A percentile compares a stretch with the other conserved stretches of the same genome.
Evolutionary conservation across 495 filamentous ascomycete genomes (phyloP).

Genomic region (Haplographium delicatum): DNA sequence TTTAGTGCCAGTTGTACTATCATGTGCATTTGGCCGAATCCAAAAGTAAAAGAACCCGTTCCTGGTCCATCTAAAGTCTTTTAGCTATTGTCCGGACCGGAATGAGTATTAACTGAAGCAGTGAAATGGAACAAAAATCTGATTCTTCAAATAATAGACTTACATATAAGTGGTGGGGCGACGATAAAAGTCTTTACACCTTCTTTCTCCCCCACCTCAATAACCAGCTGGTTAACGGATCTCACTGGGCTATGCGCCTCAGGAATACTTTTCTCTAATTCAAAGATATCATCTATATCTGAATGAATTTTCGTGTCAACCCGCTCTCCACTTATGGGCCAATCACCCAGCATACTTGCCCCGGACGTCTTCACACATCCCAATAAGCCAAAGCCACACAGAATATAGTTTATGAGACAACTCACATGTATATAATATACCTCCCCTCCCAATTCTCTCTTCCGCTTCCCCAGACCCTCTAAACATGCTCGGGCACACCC

Average conservation of each 20-base stretch:
- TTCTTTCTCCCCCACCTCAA: conserved; percentile 32
- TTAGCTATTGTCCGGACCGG: too few relatives aligned
- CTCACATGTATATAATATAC: conserved; percentile 32
- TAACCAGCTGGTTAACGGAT: conserved; percentile 24
- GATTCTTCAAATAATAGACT: neutral
- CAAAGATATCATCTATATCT: conserved; percentile 13
- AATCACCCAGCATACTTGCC: conserved; percentile 43
- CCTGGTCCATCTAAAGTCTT: conserved; percentile 31
- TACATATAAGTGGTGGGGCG: conserved; percentile 43
- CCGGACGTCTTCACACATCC: conserved; percentile 20
- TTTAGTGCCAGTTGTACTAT: conserved; percentile 26
- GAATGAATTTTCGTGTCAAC: conserved; percentile 14
- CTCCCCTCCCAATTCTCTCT: conserved; percentile 24
- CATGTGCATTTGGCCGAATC: conserved; percentile 36
- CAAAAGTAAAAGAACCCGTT: conserved; percentile 36
- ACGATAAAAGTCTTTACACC: conserved; percentile 43
- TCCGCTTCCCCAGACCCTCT: conserved; percentile 32
- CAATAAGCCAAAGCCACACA: neutral
- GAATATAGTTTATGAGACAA: neutral
- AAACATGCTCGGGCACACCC: conserved; percentile 30
- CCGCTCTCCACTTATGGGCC: conserved; percentile 28
- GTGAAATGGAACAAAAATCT: neutral
- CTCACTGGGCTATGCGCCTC: conserved; percentile 11
- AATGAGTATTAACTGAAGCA: neutral
- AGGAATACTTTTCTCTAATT: conserved; percentile 1